Evolutionary conservation across 2,329 filamentous ascomycete genomes (phyloP).

Genomic region (Fusarium cicatricum): DNA sequence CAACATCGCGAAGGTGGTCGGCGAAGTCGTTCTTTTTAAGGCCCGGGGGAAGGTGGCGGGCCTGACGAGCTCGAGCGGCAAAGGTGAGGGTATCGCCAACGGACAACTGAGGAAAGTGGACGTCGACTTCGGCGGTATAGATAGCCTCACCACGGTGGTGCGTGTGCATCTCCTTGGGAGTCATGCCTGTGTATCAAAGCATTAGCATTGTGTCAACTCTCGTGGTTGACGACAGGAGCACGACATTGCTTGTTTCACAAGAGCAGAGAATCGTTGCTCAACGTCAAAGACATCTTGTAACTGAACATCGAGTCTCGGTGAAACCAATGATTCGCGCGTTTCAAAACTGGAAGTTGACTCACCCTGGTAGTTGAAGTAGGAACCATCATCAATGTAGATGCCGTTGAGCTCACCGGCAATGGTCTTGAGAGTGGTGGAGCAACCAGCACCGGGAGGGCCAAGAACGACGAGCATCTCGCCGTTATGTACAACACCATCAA

Average conservation of each 20-base stretch:
- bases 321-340: constrained; percentile 2
- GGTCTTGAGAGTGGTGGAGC: constrained; percentile 86
- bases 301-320: constrained; percentile 4
- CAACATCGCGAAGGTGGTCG: constrained; percentile 72
- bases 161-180: constrained; percentile 77
- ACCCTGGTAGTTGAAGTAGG: constrained; percentile 86
- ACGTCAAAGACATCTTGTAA: neutral
- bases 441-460: constrained; percentile 76
- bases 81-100: constrained; percentile 84
- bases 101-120: constrained; percentile 79
- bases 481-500: constrained; percentile 73
- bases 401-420: constrained; percentile 85
- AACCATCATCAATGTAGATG: constrained; percentile 73
- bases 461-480: constrained; percentile 82
- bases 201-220: constrained; percentile 22
- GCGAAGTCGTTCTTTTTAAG: constrained; percentile 63
- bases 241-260: constrained; percentile 17
- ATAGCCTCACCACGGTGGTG: constrained; percentile 85
- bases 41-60: constrained; percentile 67
- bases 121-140: constrained; percentile 85
- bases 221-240: neutral
- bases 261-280: constrained; percentile 5
- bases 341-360: constrained; percentile 30
- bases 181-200: constrained; percentile 57
- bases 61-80: constrained; percentile 74